phyloP scores from a whole-genome alignment of 2,329 filamentous ascomycete species.

The Colletotrichum salicis region DNA sequence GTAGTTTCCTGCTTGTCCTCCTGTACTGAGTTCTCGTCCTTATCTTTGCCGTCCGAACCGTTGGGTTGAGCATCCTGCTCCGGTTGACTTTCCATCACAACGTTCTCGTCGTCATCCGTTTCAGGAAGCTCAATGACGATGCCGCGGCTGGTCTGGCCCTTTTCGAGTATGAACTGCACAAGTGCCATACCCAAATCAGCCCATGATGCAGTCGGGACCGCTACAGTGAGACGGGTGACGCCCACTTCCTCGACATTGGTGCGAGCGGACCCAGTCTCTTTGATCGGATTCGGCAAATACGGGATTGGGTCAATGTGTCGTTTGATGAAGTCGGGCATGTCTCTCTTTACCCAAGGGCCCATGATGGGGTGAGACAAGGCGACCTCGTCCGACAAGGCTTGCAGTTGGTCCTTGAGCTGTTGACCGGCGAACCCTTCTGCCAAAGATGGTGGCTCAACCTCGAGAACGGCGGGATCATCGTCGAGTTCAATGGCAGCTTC shows the following conservation, averaged over 20 bases:
- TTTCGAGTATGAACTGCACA: constrained; percentile 46
- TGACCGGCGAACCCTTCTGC: constrained; percentile 73
- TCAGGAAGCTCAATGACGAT: constrained; percentile 51
- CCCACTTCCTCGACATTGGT: constrained; percentile 27
- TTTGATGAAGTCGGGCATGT: constrained; percentile 61
- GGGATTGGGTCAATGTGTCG: constrained; percentile 70
- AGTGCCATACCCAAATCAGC: constrained; percentile 54
- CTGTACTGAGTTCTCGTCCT: constrained; percentile 52
- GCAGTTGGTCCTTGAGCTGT: constrained; percentile 66
- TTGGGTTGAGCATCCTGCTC: constrained; percentile 19
- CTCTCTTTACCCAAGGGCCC: constrained; percentile 63
- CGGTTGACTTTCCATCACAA: constrained; percentile 40
- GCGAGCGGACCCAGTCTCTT: constrained; percentile 43
- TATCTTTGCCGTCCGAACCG: constrained; percentile 42
- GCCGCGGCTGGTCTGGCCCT: constrained; percentile 48
- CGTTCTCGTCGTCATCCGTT: constrained; percentile 47
- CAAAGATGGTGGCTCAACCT: constrained; percentile 71
- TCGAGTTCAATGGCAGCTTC: constrained; percentile 75
- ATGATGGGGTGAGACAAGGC: constrained; percentile 70
- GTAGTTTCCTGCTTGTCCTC: constrained; percentile 23
- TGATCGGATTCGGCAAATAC: constrained; percentile 66
- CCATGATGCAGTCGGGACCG: constrained; percentile 51
- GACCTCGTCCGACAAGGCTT: constrained; percentile 64
- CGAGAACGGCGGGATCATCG: constrained; percentile 71
- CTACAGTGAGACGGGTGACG: constrained; percentile 41